A percentile compares a stretch with the other conserved stretches of the same genome.
phyloP scores from a whole-genome alignment of 257 asterid species.

The Craterostigma plantagineum region DNA sequence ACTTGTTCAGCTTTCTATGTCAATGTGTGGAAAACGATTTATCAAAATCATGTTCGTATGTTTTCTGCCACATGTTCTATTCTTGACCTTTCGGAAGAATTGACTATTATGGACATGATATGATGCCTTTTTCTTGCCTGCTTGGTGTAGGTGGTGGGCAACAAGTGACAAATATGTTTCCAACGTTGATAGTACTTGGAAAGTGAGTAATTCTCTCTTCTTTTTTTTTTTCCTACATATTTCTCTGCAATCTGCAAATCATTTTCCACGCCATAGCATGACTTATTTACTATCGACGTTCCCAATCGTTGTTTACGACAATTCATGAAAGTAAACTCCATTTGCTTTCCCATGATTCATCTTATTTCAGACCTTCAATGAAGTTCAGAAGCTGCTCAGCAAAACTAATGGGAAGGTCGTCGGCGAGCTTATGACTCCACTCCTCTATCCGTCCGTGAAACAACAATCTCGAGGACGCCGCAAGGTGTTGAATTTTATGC shows the following conservation, averaged over 20 bases:
- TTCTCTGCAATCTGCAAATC: background rate
- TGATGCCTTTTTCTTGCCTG: constrained; percentile 2
- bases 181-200: constrained; percentile 87
- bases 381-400: constrained; percentile 51
- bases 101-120: background rate
- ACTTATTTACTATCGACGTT: no score
- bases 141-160: constrained; percentile 39
- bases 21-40: no score
- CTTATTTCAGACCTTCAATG: constrained; percentile 57
- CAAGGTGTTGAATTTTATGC: constrained; percentile 6
- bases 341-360: background rate
- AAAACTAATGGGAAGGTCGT: constrained; percentile 63
- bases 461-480: constrained; percentile 84
- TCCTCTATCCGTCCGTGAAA: constrained; percentile 50
- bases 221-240: no score
- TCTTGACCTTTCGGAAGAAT: no score
- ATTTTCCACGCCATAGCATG: background rate
- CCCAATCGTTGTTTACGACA: background rate
- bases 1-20: no score
- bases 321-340: background rate
- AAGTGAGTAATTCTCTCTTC: constrained; percentile 23
- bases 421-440: constrained; percentile 80
- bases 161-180: constrained; percentile 60
- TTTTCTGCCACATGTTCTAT: no score
- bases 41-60: no score